Base-by-base conservation (phyloP, 2,329 filamentous ascomycete species). In the Penicillium sp. region DNA sequence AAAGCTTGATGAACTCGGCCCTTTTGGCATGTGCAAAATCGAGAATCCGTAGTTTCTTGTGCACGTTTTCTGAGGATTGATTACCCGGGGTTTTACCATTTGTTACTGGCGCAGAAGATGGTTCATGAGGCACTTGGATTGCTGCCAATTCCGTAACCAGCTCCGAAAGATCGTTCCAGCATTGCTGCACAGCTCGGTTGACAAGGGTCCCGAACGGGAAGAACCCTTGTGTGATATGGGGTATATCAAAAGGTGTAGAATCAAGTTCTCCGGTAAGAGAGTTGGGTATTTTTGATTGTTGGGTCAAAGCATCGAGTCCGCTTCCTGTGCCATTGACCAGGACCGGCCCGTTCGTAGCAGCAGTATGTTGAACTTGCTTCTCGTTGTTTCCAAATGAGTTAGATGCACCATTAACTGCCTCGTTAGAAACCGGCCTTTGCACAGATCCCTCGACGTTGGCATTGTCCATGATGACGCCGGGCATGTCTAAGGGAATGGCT, bases 1-100 rank as follows among this genome's bases (percentile, higher is more conserved):
- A 80, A 7, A 92, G 84, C 75, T 99, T 97, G 69, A 96, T 90
- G 79, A 95, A 97, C 75, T 90, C 91, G 24, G 87, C 85, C 66
- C 96, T 87, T 65, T 88, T 84, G 18, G 85, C 83, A 68, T 93
- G 87, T 7, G 89, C 85, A 74, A 94, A 96, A 36, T 89, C 84
- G 52, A 96, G 73, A 46, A 97, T 71, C 29, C 79, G 74, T 23
- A 84, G 75, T 73, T 96, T 97, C 75, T 96, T 96, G 26, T 81
- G 78, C 10, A 89, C 65, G 65, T 90, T 93, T 54, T 87, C 84
- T 10, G 67, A 56, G 6, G 68, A 68, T 48, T 74, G 72, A 44
- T 73, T 74, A 9, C 69, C 70, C 0, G 54, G 37, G 15, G 56
- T 40, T 48, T 70, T 72, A 18, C 66, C 68, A 61, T 60, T 68